Evolutionary conservation across 768 basidiomycete species (phyloP).

Genomic region (Russula virescens): DNA sequence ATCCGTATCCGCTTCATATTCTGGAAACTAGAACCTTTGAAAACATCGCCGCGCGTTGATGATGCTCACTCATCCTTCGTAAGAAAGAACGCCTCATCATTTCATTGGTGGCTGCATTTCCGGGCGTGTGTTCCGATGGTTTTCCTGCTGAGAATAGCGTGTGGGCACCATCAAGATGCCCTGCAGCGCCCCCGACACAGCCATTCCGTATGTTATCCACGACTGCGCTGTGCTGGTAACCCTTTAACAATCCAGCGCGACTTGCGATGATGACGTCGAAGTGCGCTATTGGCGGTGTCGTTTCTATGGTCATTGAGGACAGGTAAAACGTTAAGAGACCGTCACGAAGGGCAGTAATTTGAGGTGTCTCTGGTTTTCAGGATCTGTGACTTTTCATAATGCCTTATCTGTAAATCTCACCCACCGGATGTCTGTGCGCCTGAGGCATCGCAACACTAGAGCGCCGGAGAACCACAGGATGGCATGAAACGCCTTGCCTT

Average conservation of each 20-base stretch:
- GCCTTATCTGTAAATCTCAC: slow-evolving; percentile 1
- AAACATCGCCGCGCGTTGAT: not conserved
- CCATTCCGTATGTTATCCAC: not conserved
- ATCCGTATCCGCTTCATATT: slow-evolving; percentile 19
- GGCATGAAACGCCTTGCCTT: slow-evolving; percentile 13
- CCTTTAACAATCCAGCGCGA: not conserved
- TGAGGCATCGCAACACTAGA: slow-evolving; percentile 22
- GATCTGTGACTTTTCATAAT: slow-evolving; percentile 10
- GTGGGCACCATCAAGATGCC: not conserved
- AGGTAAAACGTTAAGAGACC: not conserved
- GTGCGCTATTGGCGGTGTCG: not conserved
- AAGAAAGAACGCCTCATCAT: not conserved
- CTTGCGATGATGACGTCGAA: not conserved
- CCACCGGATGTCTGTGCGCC: slow-evolving; percentile 14
- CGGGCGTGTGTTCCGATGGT: slow-evolving; percentile 8
- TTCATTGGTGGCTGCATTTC: not conserved
- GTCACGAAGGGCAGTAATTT: not conserved
- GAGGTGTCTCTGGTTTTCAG: not conserved
- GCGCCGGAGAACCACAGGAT: slow-evolving; percentile 10
- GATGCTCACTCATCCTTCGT: not conserved
- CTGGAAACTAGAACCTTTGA: slow-evolving; percentile 10
- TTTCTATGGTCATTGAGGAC: not conserved
- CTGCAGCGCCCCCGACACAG: slow-evolving; percentile 4
- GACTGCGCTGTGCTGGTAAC: slow-evolving; percentile 4
- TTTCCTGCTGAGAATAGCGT: not conserved